Conservation (phyloP, 1,284 basidiomycete species). For the Tilletia setariae region DNA sequence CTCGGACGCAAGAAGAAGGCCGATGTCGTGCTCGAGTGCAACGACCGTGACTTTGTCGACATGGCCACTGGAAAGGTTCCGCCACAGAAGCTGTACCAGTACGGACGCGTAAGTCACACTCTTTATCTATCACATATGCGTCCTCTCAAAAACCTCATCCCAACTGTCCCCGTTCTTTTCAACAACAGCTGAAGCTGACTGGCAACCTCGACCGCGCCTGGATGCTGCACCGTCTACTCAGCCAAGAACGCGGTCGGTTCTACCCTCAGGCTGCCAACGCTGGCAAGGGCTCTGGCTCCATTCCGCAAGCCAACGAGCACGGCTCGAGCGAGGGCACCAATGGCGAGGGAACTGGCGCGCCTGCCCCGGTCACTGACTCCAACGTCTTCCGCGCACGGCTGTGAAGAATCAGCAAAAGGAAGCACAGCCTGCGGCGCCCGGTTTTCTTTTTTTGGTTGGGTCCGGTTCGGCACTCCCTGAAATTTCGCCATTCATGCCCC, state of each 20-base stretch:
- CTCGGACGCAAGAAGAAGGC: conserved; percentile 43
- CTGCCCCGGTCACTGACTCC: conserved; percentile 5
- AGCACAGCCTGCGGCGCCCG: no score
- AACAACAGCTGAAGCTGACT: conserved; percentile 38
- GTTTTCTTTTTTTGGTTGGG: no score
- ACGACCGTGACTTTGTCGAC: conserved; percentile 45
- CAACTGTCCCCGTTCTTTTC: not conserved
- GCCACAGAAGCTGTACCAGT: conserved; percentile 38
- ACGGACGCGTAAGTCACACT: conserved; percentile 32
- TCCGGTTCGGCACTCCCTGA: no score
- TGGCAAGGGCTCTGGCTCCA: conserved; percentile 3
- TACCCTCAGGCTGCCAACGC: conserved; percentile 30
- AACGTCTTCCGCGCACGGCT: conserved; percentile 11
- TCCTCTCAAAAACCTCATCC: not conserved
- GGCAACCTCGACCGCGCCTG: conserved; percentile 46
- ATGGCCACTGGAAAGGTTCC: conserved; percentile 46
- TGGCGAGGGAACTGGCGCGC: conserved; percentile 7
- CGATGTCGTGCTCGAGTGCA: conserved; percentile 48
- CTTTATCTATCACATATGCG: not conserved
- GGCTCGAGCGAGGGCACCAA: not conserved
- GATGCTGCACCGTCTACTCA: conserved; percentile 34
- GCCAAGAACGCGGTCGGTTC: conserved; percentile 47
- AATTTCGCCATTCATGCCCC: no score
- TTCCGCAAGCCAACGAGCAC: not conserved
- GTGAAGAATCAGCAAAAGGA: no score